Evolutionary conservation across 2,329 filamentous ascomycete genomes (phyloP).

Genomic region (Ophiocordyceps unilateralis): DNA sequence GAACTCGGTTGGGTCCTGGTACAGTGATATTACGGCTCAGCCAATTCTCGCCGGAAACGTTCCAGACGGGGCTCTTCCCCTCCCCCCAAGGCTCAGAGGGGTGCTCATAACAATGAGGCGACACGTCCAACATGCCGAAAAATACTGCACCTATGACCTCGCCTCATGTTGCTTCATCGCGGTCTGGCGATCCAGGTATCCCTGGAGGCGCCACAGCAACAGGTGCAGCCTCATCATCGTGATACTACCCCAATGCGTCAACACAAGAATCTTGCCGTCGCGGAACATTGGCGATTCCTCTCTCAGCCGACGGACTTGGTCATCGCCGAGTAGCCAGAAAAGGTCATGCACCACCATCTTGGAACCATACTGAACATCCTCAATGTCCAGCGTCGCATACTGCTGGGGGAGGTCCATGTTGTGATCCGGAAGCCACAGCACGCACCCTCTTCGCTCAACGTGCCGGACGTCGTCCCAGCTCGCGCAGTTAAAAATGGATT

Average conservation of each 20-base stretch:
- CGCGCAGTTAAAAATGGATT: conserved; percentile 21
- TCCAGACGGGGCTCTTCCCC: too few species aligned
- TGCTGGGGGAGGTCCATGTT: conserved; percentile 12
- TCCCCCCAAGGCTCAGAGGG: too few species aligned
- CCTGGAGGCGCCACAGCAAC: conserved; percentile 41
- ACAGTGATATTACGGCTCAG: too few species aligned
- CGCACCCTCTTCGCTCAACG: conserved; percentile 23
- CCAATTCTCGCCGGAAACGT: too few species aligned
- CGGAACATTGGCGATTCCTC: conserved; percentile 15
- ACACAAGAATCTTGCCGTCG: conserved; percentile 23
- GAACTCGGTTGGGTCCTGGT: too few species aligned
- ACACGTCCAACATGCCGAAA: too few species aligned
- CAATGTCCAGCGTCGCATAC: conserved; percentile 28
- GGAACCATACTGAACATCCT: conserved; percentile 13
- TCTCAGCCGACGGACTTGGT: conserved; percentile 23
- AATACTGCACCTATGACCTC: too few species aligned
- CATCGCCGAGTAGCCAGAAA: conserved; percentile 28
- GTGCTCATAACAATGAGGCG: too few species aligned
- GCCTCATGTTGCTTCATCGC: too few species aligned
- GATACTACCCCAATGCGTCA: conserved; percentile 18
- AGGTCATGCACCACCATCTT: conserved; percentile 37
- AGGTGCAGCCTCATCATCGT: conserved; percentile 27
- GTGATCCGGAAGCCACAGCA: conserved; percentile 23
- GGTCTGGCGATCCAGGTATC: conserved; percentile 21
- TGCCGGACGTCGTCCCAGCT: conserved; percentile 26